Base-by-base conservation (phyloP, 2,329 filamentous ascomycete genomes). In the Xylariaceae sp. region DNA sequence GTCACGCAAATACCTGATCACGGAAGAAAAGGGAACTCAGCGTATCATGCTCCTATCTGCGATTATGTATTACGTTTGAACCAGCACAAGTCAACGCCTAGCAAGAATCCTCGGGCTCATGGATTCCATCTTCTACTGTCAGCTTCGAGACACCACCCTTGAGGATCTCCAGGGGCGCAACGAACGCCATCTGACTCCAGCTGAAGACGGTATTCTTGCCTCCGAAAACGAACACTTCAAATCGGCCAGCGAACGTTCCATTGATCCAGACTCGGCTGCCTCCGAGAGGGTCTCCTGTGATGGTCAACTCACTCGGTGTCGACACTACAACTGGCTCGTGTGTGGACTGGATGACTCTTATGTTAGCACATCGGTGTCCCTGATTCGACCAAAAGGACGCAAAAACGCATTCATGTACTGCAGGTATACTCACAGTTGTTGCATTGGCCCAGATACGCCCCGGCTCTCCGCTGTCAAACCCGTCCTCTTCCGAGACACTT, bases 151-250 rank as follows among this genome's bases (percentile, higher is more conserved):
- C 35, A 13, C 61, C 64, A 6, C 62, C 66, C 10, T 51, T 15
- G 4, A 69, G 10, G 1, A 18, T 54, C 6, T 79, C 72, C 44
- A 82, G 58, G 0, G 80, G 80, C 7, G 80, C 80, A 10, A 82
- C 80, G 65, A 83, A 77, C 1, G 80, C 80, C 80, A 83, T 83
- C 67, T 82, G 80, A 61, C 76, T 81, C 81, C 80, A 83, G 37
- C 78, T 81, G 51, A 81, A 79, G 52, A 76, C 59, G 6, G 73
- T 76, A 58, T 83, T 83, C 37, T 73, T 74, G 1, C 81, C 81
- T 0, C 80, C 80, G 63, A 75, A 83, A 0, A 83, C 76, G 60
- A 80, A 81, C 0, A 82, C 80, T 62, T 83, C 80, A 55, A 82
- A 83, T 8, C 81, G 68, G 0, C 81, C 81, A 0, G 63, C 73